A percentile compares a stretch with the other conserved stretches of the same genome.
phyloP scores from a whole-genome alignment of 1,139 yeast species.

The Diutina catenulata region DNA sequence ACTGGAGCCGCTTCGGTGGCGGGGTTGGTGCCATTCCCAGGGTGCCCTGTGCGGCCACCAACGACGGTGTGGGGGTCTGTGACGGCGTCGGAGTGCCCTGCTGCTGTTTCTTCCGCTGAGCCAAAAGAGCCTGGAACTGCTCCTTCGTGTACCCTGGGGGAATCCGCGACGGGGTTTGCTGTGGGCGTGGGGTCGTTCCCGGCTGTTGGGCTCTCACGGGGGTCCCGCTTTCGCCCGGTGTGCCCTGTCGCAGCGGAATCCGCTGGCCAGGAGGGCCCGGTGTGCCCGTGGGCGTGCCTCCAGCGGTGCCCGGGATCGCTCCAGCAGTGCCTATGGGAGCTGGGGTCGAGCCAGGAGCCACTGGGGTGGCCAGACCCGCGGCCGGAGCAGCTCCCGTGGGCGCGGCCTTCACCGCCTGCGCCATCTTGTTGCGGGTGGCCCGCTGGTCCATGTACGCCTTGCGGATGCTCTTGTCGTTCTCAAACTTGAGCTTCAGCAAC shows the following conservation, averaged over 20 bases:
- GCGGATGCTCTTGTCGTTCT: conserved; percentile 74
- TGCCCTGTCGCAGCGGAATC: conserved; percentile 4
- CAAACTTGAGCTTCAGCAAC: conserved; percentile 66
- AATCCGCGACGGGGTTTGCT: conserved; percentile 1
- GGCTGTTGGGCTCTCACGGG: conserved; percentile 6
- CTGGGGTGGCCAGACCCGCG: neutral
- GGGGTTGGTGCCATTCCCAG: conserved; percentile 5
- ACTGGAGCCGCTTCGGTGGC: conserved; percentile 20
- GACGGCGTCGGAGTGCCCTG: conserved; percentile 5
- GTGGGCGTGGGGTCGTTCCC: neutral
- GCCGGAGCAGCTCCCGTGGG: neutral
- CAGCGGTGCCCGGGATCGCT: neutral
- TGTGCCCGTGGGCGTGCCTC: neutral
- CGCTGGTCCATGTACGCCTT: conserved; percentile 55
- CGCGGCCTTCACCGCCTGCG: conserved; percentile 27
- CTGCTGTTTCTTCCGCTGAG: neutral
- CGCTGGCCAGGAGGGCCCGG: conserved; percentile 6
- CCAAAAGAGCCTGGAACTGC: conserved; percentile 1
- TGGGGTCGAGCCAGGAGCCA: neutral
- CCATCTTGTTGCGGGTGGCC: conserved; percentile 26
- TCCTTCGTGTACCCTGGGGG: conserved; percentile 4
- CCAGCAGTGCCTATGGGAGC: neutral
- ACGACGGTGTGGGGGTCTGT: neutral
- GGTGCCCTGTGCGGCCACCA: conserved; percentile 7
- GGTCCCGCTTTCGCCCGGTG: conserved; percentile 6